Percentiles rank a stretch among this genome's conserved stretches.
These are phyloP conservation scores for Physcia stellaris DNA, from an alignment of 495 filamentous ascomycete species.

Conservation along the genomic window DNA sequence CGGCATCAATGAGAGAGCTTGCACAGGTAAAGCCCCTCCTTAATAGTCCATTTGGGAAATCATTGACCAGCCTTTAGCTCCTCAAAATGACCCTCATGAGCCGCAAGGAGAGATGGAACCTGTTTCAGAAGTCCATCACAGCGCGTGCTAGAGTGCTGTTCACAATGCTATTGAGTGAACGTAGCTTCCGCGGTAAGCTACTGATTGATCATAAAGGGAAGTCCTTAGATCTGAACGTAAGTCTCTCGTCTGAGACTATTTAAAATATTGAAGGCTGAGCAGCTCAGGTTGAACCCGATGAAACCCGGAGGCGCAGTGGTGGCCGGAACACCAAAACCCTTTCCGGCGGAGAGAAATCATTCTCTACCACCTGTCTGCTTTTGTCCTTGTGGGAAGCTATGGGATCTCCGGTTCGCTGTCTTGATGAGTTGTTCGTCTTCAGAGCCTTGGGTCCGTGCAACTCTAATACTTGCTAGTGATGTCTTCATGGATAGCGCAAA, in stretches of 20 bases:
- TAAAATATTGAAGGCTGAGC: constrained; percentile 1
- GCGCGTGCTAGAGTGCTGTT: constrained; percentile 75
- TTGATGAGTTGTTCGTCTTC: constrained; percentile 75
- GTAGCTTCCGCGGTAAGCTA: constrained; percentile 74
- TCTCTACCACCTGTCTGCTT: constrained; percentile 88
- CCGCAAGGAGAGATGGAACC: constrained; percentile 61
- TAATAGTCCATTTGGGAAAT: neutral
- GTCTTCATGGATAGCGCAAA: constrained; percentile 99
- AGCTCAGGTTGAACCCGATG: constrained; percentile 58
- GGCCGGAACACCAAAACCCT: constrained; percentile 81
- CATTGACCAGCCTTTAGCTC: constrained; percentile 21
- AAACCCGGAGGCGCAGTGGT: constrained; percentile 46
- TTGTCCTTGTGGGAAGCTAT: constrained; percentile 95
- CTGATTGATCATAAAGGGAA: constrained; percentile 61
- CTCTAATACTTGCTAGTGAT: constrained; percentile 37
- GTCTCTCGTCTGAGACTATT: constrained; percentile 4
- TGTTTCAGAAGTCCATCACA: constrained; percentile 73
- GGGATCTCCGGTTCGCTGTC: constrained; percentile 83
- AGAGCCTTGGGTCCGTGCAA: neutral
- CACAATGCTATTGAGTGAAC: constrained; percentile 71
- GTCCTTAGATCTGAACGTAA: constrained; percentile 61
- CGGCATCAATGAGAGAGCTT: constrained; percentile 36
- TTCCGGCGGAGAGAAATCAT: constrained; percentile 93
- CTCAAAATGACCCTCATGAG: constrained; percentile 54
- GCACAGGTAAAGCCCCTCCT: constrained; percentile 29